Conservation (phyloP, 2,329 filamentous ascomycete genomes). For the Pseudonectria foliicola region DNA sequence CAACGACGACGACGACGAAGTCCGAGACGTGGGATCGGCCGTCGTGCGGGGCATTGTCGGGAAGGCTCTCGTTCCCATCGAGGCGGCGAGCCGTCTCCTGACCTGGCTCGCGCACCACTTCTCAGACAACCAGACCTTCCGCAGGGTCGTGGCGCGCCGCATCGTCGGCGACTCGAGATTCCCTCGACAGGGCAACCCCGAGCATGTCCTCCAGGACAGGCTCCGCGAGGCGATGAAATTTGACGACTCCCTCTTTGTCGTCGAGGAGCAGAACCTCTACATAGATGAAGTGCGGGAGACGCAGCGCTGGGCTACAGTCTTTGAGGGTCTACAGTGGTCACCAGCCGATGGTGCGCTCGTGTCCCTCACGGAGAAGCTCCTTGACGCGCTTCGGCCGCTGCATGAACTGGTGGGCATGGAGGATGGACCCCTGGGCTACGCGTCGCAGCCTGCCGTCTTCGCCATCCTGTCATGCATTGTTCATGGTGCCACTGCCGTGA, state of each 20-base stretch:
- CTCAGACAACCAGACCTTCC: slow-evolving; percentile 29
- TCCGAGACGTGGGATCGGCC: slow-evolving; percentile 58
- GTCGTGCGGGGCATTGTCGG: slow-evolving; percentile 42
- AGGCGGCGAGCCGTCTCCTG: slow-evolving; percentile 40
- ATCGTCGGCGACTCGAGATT: slow-evolving; percentile 26
- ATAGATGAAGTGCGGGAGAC: slow-evolving; percentile 74
- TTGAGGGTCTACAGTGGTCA: slow-evolving; percentile 26
- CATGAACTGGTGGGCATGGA: slow-evolving; percentile 24
- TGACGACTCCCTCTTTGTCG: slow-evolving; percentile 68
- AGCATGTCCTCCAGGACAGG: slow-evolving; percentile 28
- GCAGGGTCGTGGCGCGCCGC: slow-evolving; percentile 32
- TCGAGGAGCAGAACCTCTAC: slow-evolving; percentile 94
- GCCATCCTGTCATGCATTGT: slow-evolving; percentile 46
- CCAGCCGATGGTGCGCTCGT: slow-evolving; percentile 15
- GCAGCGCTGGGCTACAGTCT: slow-evolving; percentile 55
- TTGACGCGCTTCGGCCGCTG: slow-evolving; percentile 41
- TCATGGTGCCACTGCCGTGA: slow-evolving; percentile 31
- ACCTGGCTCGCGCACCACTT: slow-evolving; percentile 34
- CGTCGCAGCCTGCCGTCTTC: slow-evolving; percentile 61
- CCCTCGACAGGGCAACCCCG: slow-evolving; percentile 5
- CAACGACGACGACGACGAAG: slow-evolving; percentile 87
- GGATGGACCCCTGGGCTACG: slow-evolving; percentile 68
- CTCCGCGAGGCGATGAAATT: slow-evolving; percentile 41
- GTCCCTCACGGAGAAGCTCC: slow-evolving; percentile 40
- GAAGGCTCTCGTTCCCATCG: slow-evolving; percentile 37